These are phyloP conservation scores for Ascoidea asiatica DNA, from an alignment of 805 yeast genomes.

Conservation along the genomic window DNA sequence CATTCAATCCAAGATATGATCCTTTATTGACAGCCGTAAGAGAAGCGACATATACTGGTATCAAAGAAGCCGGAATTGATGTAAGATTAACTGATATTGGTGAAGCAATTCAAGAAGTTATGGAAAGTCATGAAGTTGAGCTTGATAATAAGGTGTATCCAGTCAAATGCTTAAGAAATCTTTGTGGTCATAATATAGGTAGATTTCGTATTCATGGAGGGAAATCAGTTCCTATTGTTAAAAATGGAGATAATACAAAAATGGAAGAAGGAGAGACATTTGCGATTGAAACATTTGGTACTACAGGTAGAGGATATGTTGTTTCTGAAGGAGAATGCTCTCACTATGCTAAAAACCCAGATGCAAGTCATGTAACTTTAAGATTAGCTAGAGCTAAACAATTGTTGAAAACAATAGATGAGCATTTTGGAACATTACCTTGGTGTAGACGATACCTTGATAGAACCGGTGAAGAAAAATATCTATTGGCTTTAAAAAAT, in stretches of 20 bases:
- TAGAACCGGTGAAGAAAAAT: constrained; percentile 82
- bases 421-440: constrained; percentile 86
- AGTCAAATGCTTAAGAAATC: constrained; percentile 78
- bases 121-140: constrained; percentile 94
- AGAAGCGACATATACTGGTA: constrained; percentile 90
- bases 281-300: constrained; percentile 97
- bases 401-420: constrained; percentile 56
- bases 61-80: constrained; percentile 88
- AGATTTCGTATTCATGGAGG: constrained; percentile 86
- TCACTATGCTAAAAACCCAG: constrained; percentile 65
- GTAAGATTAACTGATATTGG: constrained; percentile 93
- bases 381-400: constrained; percentile 55
- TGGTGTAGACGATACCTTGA: constrained; percentile 95
- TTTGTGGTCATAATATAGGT: constrained; percentile 88
- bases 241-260: constrained; percentile 85
- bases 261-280: constrained; percentile 98
- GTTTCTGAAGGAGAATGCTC: constrained; percentile 83
- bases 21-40: constrained; percentile 69
- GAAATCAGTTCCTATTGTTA: constrained; percentile 91
- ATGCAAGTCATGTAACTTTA: constrained; percentile 27
- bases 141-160: constrained; percentile 76
- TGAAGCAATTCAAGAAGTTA: constrained; percentile 89
- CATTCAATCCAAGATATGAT: constrained; percentile 79
- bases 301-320: constrained; percentile 92
- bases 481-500: constrained; percentile 72